A percentile compares a stretch with the other conserved stretches of the same genome.
phyloP scores from a whole-genome alignment of 1,284 basidiomycete genomes.

The Boletellus sp. region DNA sequence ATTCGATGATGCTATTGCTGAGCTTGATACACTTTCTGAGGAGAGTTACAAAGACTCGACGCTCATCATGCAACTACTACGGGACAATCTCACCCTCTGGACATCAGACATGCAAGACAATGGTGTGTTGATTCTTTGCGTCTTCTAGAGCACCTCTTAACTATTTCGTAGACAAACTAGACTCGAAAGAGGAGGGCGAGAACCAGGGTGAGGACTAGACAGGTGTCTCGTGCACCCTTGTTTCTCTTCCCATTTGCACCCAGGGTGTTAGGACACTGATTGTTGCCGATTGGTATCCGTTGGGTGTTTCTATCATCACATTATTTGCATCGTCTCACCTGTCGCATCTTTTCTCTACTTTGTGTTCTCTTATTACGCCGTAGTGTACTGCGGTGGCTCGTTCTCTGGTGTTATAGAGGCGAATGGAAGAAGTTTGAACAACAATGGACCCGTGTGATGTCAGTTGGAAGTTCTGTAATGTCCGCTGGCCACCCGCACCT shows the following conservation, averaged over 20 bases:
- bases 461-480: not conserved
- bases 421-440: slow-evolving; percentile 32
- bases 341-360: slow-evolving; percentile 30
- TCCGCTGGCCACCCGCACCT: not conserved
- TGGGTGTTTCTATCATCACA: slow-evolving; percentile 21
- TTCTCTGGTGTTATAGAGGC: slow-evolving; percentile 32
- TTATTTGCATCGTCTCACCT: slow-evolving; percentile 35
- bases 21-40: slow-evolving; percentile 98
- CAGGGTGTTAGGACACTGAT: slow-evolving; percentile 7
- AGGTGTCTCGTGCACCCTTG: not conserved
- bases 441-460: not conserved
- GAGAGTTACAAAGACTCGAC: slow-evolving; percentile 99
- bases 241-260: slow-evolving; percentile 2
- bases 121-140: slow-evolving; percentile 45
- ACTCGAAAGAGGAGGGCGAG: slow-evolving; percentile 63
- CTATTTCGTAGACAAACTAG: slow-evolving; percentile 55
- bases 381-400: slow-evolving; percentile 30
- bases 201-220: slow-evolving; percentile 57
- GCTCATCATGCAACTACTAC: slow-evolving; percentile 97
- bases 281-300: slow-evolving; percentile 9
- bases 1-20: slow-evolving; percentile 98
- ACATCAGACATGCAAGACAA: slow-evolving; percentile 95
- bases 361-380: slow-evolving; percentile 37
- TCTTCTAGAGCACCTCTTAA: slow-evolving; percentile 9
- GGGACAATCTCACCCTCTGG: slow-evolving; percentile 98